A percentile compares a stretch with the other conserved stretches of the same genome.
Conservation (phyloP, 495 filamentous ascomycete genomes). For the Penicillium arizonense region DNA sequence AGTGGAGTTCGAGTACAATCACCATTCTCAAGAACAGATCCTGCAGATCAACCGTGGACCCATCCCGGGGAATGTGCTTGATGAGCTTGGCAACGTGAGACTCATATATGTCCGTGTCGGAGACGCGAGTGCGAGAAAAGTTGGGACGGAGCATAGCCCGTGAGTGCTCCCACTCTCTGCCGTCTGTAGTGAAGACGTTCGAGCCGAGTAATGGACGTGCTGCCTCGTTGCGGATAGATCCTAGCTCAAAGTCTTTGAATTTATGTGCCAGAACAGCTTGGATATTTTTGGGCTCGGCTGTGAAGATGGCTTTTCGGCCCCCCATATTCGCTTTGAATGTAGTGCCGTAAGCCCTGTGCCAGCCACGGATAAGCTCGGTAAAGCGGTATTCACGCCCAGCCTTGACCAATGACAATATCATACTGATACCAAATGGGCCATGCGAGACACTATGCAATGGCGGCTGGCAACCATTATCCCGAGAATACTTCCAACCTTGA, state of each 20-base stretch:
- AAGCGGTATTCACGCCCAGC: conserved; percentile 2
- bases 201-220: conserved; percentile 60
- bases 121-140: conserved; percentile 60
- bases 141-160: conserved; percentile 61
- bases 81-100: conserved; percentile 55
- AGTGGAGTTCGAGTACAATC: not conserved
- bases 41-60: conserved; percentile 59
- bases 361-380: conserved; percentile 6
- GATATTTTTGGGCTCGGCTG: conserved; percentile 62
- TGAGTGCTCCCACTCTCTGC: conserved; percentile 63
- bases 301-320: conserved; percentile 39
- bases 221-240: conserved; percentile 39
- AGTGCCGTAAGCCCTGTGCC: conserved; percentile 9
- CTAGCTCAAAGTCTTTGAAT: conserved; percentile 61
- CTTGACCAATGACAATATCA: conserved; percentile 2
- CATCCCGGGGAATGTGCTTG: conserved; percentile 44
- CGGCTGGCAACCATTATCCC: conserved; percentile 7
- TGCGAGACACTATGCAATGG: conserved; percentile 1
- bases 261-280: conserved; percentile 59
- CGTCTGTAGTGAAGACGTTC: conserved; percentile 72
- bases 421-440: conserved; percentile 2
- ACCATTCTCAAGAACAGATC: conserved; percentile 54
- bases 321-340: conserved; percentile 9
- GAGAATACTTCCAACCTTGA: conserved; percentile 9
- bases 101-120: conserved; percentile 59